Evolutionary conservation across 2,329 filamentous ascomycete species (phyloP).

Genomic region (Huntiella abstrusa): DNA sequence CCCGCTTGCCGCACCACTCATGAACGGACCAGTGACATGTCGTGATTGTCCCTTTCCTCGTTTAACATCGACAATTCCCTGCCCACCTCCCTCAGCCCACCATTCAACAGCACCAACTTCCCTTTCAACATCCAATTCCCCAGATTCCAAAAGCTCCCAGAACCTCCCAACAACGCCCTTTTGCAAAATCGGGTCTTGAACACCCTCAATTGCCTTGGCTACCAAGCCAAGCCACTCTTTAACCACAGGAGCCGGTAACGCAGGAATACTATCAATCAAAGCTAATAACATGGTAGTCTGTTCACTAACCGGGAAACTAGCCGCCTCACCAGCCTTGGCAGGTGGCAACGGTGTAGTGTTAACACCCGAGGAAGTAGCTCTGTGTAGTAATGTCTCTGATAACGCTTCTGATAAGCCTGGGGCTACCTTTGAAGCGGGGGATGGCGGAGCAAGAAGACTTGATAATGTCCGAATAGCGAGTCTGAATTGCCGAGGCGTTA

Average conservation of each 20-base stretch:
- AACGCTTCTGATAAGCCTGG: constrained; percentile 64
- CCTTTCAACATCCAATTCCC: constrained; percentile 77
- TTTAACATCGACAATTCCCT: constrained; percentile 20
- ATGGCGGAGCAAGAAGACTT: constrained; percentile 64
- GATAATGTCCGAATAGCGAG: constrained; percentile 74
- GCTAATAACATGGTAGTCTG: constrained; percentile 61
- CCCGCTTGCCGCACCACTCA: constrained; percentile 30
- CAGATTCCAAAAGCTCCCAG: constrained; percentile 60
- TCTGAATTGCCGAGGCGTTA: constrained; percentile 72
- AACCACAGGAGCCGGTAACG: constrained; percentile 47
- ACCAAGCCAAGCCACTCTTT: constrained; percentile 65
- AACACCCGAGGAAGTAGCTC: constrained; percentile 37
- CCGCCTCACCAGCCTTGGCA: constrained; percentile 11
- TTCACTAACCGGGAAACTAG: constrained; percentile 38
- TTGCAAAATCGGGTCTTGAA: constrained; percentile 36
- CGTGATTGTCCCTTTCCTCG: constrained; percentile 16
- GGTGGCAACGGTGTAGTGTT: constrained; percentile 24
- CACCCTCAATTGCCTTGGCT: constrained; percentile 45
- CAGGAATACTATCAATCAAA: constrained; percentile 61
- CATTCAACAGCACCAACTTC: constrained; percentile 62
- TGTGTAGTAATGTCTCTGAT: constrained; percentile 57
- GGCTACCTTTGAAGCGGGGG: constrained; percentile 50
- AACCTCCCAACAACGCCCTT: constrained; percentile 50
- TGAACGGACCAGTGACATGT: constrained; percentile 20
- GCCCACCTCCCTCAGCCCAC: constrained; percentile 49